Base-by-base conservation (phyloP, 768 basidiomycete genomes). In the Mycena metata region DNA sequence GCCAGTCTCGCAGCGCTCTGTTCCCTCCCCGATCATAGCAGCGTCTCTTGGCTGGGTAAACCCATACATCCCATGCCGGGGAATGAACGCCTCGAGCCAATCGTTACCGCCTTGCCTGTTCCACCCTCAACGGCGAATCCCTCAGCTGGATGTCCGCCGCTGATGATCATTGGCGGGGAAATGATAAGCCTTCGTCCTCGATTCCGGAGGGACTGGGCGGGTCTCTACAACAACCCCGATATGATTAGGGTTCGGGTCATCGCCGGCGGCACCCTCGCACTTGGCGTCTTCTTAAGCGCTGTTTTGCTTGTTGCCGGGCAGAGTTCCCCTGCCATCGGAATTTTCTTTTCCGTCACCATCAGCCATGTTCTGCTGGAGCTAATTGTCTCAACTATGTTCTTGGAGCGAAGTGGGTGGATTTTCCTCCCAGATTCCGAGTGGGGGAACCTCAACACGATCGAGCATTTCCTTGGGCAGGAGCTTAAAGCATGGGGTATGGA, bases 1-100 rank as follows among this genome's bases (percentile, higher is more conserved):
- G 69, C 75, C 12, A 71, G 65, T 39, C 60, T 76, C 11, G 75
- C 75, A 13, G 75, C 75, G 2, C 54, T 72, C 2, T 76, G 74
- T n/a, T 60, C 62, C 30, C 41, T 76, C 8, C 24, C 60, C 3
- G 58, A 60, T n/a, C 60, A 65, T 12, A 47, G 39, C 36, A 36
- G 55, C 3, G 60, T 51, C 8, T 56, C 69, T 7, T 76, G 75
- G 75, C 69, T 75, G 10, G 75, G 75, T 12, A 60, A 52, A 36
- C 75, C 75, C 15, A 73, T 76, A 26, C 51, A 54, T 5, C 75
- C 75, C 8, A n/a, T 6, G n/a, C 66, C 61, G 0, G 75, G 75
- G 30, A 73, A 67, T 11, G 75, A 76, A 24, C 67, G 75, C 47
- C 64, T 76, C 16, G 61, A 75, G 43, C 70, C 75, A 9, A 54